Percentiles rank a stretch among this genome's conserved stretches.
Evolutionary conservation across 192 early-diverging fungal genomes (phyloP).

Genomic region (Chytriomyces sp.): DNA sequence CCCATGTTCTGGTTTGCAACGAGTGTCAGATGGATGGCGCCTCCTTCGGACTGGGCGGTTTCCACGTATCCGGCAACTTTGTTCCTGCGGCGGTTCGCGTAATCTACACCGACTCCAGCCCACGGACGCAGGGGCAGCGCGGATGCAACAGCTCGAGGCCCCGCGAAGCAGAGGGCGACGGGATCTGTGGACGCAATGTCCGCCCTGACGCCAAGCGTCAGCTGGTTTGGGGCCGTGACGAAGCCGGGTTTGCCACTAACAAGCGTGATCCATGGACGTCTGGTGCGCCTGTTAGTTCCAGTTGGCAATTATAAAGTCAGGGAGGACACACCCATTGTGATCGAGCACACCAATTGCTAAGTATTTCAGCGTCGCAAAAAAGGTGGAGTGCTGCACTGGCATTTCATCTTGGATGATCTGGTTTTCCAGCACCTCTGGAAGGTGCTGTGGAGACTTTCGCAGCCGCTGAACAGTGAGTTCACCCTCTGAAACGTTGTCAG

Average conservation of each 20-base stretch:
- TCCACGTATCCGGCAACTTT: slow-evolving; percentile 25
- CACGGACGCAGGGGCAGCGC: not conserved
- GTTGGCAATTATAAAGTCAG: no score
- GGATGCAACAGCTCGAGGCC: not conserved
- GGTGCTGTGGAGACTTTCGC: not conserved
- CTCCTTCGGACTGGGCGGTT: not conserved
- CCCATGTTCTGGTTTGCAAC: slow-evolving; percentile 22
- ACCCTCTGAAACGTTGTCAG: no score
- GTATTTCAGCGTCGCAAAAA: slow-evolving; percentile 25
- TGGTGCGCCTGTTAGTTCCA: no score
- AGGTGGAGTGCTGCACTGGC: slow-evolving; percentile 29
- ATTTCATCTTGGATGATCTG: not conserved
- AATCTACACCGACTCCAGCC: slow-evolving; percentile 30
- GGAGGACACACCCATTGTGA: slow-evolving; percentile 7
- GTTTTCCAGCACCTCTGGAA: not conserved
- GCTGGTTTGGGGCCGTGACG: no score
- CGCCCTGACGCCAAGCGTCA: no score
- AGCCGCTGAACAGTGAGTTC: not conserved
- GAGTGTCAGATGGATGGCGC: not conserved
- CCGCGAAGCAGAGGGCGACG: no score
- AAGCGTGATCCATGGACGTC: not conserved
- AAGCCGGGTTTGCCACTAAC: not conserved
- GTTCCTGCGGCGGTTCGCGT: slow-evolving; percentile 30
- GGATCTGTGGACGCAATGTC: no score
- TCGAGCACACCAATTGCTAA: slow-evolving; percentile 3